phyloP scores from a whole-genome alignment of 2,329 filamentous ascomycete species.

The Aureobasidium sp. region DNA sequence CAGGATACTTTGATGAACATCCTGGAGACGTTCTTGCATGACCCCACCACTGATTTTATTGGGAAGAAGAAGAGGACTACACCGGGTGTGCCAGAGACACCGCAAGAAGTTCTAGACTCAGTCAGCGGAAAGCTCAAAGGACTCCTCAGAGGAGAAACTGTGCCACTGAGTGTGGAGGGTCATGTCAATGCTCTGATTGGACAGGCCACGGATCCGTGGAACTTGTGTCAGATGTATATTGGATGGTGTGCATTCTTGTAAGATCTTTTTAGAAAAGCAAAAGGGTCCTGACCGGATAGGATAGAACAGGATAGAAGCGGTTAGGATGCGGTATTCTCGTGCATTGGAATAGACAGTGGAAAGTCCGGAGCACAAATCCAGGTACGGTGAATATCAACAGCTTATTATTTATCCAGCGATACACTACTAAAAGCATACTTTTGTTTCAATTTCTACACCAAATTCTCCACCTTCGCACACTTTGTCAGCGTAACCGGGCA shows the following conservation, averaged over 20 bases:
- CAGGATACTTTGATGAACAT: constrained; percentile 97
- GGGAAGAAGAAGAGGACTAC: constrained; percentile 56
- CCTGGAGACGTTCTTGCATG: constrained; percentile 92
- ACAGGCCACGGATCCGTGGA: constrained; percentile 71
- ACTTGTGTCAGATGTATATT: constrained; percentile 91
- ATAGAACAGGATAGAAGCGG: background rate
- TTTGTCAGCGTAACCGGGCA: background rate
- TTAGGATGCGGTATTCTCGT: too few species aligned
- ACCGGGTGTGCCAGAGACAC: constrained; percentile 55
- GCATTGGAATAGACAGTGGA: too few species aligned
- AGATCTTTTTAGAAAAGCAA: too few species aligned
- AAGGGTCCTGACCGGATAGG: background rate
- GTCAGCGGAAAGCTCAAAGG: constrained; percentile 83
- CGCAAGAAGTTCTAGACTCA: constrained; percentile 77
- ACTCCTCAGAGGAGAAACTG: constrained; percentile 75
- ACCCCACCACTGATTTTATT: constrained; percentile 90
- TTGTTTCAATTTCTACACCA: too few species aligned
- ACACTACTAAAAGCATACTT: too few species aligned
- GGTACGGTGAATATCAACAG: too few species aligned
- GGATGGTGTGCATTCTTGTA: constrained; percentile 71
- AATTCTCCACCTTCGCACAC: background rate
- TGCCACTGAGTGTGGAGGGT: constrained; percentile 88
- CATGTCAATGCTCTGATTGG: constrained; percentile 94
- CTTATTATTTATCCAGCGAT: too few species aligned
- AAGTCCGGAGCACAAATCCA: too few species aligned